Base-by-base conservation (phyloP, 371 early-diverging fungal genomes). In the Umbelopsis sp. region DNA sequence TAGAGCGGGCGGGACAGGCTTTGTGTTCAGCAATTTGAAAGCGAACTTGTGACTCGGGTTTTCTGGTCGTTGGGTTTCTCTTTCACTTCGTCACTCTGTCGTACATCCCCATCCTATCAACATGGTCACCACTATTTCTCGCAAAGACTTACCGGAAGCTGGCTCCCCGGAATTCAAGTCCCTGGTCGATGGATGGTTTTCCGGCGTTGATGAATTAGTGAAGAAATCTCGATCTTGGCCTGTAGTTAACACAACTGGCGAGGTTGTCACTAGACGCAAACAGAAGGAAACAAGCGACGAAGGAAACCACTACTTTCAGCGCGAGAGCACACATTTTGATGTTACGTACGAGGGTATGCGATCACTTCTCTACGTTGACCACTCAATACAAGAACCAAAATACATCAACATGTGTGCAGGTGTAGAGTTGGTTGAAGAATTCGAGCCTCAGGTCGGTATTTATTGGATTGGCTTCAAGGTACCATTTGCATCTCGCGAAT, bases 381-480 rank as follows among this genome's bases (percentile, higher is more conserved):
- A 73, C 35, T 66, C 70, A 12, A 9, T 71, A 24, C 69, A 76
- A 14, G 67, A 73, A 37, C 35, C 70, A 1, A 73, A 73, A 45
- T 76, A 76, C 37, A 63, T 76, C 35, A 69, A 50, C 16, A 48
- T 67, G 29, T 52, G 74, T 65, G 57, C 65, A 44, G 74, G 74
- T 52, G 76, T 71, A 11, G 35, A 64, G 20, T 29, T 63, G 53
- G 22, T 69, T 1, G 44, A 44, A n/a, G 62, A 63, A 35, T 44
- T 72, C 18, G 45, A 53, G 16, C 71, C 45, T 22, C 63, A 71
- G 38, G 69, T 71, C 16, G 78, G 76, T 38, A 65, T 78, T 16
- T 75, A 70, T 64, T 72, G 73, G 72, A 69, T 78, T 50, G 74
- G 70, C 16, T 78, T 70, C 65, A 69, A 75, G 41, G 74, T 76